phyloP scores from a whole-genome alignment of 2,329 filamentous ascomycete species.

The Trichoderma pleuroti region DNA sequence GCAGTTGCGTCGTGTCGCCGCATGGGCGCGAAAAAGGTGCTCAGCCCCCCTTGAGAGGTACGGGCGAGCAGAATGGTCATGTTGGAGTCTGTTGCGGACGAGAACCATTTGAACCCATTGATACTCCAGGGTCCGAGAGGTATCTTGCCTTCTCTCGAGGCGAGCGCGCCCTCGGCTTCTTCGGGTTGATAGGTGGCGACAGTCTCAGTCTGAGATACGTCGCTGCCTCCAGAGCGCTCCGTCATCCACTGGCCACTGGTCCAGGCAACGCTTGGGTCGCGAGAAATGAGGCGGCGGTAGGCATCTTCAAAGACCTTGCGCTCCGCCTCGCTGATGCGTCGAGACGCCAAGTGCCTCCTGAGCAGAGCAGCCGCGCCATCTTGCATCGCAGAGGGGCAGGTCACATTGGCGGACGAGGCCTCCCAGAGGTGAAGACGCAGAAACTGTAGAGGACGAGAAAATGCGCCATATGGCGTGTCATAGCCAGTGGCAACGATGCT shows the following conservation, averaged over 20 bases:
- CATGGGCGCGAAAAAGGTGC: conserved; percentile 64
- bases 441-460: conserved; percentile 58
- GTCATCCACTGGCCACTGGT: conserved; percentile 79
- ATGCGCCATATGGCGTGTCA: conserved; percentile 47
- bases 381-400: conserved; percentile 65
- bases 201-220: conserved; percentile 66
- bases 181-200: conserved; percentile 40
- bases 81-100: conserved; percentile 29
- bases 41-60: conserved; percentile 48
- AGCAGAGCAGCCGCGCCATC: conserved; percentile 57
- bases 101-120: conserved; percentile 62
- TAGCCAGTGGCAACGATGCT: conserved; percentile 59
- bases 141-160: conserved; percentile 22
- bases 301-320: conserved; percentile 49
- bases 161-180: conserved; percentile 16
- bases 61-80: conserved; percentile 63
- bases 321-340: conserved; percentile 29
- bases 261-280: conserved; percentile 53
- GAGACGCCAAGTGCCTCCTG: conserved; percentile 39
- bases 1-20: conserved; percentile 39
- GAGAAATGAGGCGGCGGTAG: conserved; percentile 50
- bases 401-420: conserved; percentile 56
- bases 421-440: conserved; percentile 56
- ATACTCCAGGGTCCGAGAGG: conserved; percentile 57
- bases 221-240: conserved; percentile 64